These are phyloP conservation scores for Chenopodium album DNA, from an alignment of 148 eudicot genomes.

Conservation along the genomic window DNA sequence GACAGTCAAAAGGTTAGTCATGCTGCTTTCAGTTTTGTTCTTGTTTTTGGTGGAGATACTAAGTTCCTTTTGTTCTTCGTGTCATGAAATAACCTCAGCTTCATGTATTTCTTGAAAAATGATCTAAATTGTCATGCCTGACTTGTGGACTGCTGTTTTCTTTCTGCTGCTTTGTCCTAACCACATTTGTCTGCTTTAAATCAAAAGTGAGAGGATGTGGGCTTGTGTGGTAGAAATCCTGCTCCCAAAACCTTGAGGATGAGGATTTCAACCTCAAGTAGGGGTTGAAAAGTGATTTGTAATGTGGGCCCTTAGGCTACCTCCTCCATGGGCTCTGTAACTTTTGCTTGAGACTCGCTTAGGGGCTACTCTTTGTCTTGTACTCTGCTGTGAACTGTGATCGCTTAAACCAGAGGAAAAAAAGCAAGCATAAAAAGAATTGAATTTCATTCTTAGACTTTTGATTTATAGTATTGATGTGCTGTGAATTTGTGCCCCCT, in stretches of 20 bases:
- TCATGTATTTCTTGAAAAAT: background rate
- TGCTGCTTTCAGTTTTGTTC: background rate
- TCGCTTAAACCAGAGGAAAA: background rate
- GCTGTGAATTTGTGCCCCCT: background rate
- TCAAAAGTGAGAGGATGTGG: background rate
- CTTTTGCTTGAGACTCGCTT: background rate
- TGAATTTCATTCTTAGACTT: background rate
- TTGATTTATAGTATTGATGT: background rate
- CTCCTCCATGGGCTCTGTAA: background rate
- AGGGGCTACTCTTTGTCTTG: background rate
- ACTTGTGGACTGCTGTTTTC: background rate
- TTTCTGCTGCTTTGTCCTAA: background rate
- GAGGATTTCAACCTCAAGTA: background rate
- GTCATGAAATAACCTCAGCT: background rate
- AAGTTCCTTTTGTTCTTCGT: background rate
- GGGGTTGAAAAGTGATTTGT: background rate
- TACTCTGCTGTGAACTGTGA: too few relatives aligned
- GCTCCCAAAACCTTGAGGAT: background rate
- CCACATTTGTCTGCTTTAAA: background rate
- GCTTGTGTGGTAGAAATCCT: background rate
- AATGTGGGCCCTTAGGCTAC: background rate
- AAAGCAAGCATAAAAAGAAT: background rate
- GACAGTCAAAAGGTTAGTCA: slow-evolving; percentile 80
- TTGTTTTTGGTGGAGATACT: background rate
- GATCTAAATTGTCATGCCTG: background rate